Percentiles rank a stretch among this genome's conserved stretches.
These are phyloP conservation scores for Amoeboaphelidium occidentale DNA, from an alignment of 371 early-diverging fungal genomes.

Conservation along the genomic window DNA sequence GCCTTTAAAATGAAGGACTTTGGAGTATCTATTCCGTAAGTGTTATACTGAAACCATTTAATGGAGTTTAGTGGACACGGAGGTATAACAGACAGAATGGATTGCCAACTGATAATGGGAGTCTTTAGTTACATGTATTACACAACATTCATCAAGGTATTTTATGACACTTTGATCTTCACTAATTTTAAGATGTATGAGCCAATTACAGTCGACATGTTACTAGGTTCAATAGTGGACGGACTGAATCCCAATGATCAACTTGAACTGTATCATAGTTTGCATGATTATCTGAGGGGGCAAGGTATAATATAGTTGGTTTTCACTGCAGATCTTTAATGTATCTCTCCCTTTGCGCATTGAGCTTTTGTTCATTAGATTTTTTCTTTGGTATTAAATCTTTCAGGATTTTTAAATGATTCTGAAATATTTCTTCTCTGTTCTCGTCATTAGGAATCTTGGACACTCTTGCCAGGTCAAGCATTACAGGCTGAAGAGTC, in stretches of 20 bases:
- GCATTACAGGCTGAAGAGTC: neutral
- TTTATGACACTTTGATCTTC: conserved; percentile 1
- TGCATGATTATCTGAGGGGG: conserved; percentile 28
- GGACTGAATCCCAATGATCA: conserved; percentile 24
- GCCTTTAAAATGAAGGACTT: conserved; percentile 98
- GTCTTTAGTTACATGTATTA: conserved; percentile 81
- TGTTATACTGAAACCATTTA: conserved; percentile 13
- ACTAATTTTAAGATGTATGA: conserved; percentile 13
- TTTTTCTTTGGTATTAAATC: too few species aligned
- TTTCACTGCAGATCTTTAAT: conserved; percentile 8
- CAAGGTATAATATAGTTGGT: conserved; percentile 19
- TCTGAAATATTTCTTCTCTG: neutral
- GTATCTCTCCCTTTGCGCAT: too few species aligned
- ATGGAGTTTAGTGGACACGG: conserved; percentile 65
- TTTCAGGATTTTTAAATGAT: neutral
- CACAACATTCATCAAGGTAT: conserved; percentile 35
- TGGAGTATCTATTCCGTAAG: conserved; percentile 89
- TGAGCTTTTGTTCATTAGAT: too few species aligned
- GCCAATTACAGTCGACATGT: conserved; percentile 25
- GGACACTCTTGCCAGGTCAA: neutral
- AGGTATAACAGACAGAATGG: conserved; percentile 95
- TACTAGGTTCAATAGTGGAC: conserved; percentile 23
- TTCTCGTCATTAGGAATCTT: neutral
- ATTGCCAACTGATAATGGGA: conserved; percentile 93
- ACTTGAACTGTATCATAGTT: conserved; percentile 24